Base-by-base conservation (phyloP, 176 grass and related monocot species). In the Raddia guianensis region DNA sequence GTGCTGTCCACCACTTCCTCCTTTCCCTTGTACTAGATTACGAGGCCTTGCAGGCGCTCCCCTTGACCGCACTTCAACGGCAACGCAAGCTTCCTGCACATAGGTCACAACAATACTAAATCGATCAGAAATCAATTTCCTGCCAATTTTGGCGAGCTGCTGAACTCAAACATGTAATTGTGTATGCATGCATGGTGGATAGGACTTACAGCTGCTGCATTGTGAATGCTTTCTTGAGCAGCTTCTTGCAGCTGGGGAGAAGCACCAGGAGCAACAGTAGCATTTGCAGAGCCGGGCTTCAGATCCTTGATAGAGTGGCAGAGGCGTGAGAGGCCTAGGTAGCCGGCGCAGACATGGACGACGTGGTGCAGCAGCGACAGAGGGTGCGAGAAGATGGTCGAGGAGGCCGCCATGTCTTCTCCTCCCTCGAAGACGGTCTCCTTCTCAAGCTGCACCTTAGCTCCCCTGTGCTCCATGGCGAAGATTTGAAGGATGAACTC, bases 361-460 rank as follows among this genome's bases (percentile, higher is more conserved):
- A 44, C 52, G 4, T 43, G 72, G 11, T 18, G 72, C 9, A 75
- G 35, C 19, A 59, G 52, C 40, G 54, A 45, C 11, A 12, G 21
- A 18, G 53, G 72, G 6, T 75, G 72, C 18, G 35, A 5, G 4
- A 73, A 16, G 4, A 73, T 37, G 27, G 51, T 34, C 3, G 70
- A 40, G 3, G 70, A 52, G 32, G 70, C 21, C 70, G 49, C 27
- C 70, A 73, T 73, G 49, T 27, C 70, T 54, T 70, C 46, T 70
- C 43, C 37, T 27, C 43, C 37, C 34, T 49, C 12, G 67, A 47
- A 49, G 19, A 40, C 3, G 37, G 19, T 50, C 68, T 52, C 51
- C 48, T 70, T 27, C 68, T 71, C 3, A 11, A 32, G 47, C 12
- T 5, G 12, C 49, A 35, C 13, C 69, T 52, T 6, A 0, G 9